Evolutionary conservation across 2,329 filamentous ascomycete species (phyloP).

Genomic region (Diplodia mutila): DNA sequence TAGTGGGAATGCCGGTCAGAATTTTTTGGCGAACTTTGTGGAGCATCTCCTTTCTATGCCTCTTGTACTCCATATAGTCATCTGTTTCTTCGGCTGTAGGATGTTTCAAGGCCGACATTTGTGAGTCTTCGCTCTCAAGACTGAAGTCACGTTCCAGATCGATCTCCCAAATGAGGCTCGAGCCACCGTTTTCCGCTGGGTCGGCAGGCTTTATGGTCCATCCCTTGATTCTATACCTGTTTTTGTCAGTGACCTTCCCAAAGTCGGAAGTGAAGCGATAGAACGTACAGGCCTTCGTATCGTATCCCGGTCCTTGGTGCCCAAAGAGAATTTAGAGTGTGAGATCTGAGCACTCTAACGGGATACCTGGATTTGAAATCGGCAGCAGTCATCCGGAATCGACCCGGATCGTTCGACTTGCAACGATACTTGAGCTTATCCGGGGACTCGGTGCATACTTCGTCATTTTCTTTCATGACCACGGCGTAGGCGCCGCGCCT

Average conservation of each 20-base stretch:
- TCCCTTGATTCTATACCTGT: slow-evolving; percentile 43
- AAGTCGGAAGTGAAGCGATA: neutral
- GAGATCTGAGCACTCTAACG: slow-evolving; percentile 50
- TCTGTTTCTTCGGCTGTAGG: slow-evolving; percentile 51
- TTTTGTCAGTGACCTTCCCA: neutral
- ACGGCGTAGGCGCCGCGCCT: slow-evolving; percentile 51
- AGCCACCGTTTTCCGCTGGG: slow-evolving; percentile 29
- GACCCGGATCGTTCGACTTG: slow-evolving; percentile 45
- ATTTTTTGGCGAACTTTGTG: neutral
- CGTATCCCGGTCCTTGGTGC: slow-evolving; percentile 51
- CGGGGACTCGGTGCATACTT: slow-evolving; percentile 41
- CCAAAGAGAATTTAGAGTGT: slow-evolving; percentile 50
- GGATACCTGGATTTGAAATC: slow-evolving; percentile 46
- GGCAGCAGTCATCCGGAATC: slow-evolving; percentile 49
- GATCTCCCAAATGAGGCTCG: slow-evolving; percentile 44
- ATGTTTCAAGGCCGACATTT: slow-evolving; percentile 40
- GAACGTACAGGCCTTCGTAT: slow-evolving; percentile 54
- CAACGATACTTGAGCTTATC: slow-evolving; percentile 49
- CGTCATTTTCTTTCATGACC: slow-evolving; percentile 46
- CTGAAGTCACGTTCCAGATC: slow-evolving; percentile 40
- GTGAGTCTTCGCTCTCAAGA: slow-evolving; percentile 36
- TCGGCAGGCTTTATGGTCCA: slow-evolving; percentile 45
- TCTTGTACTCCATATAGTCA: slow-evolving; percentile 54
- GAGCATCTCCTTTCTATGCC: slow-evolving; percentile 32
- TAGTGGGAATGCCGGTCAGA: neutral